These are phyloP conservation scores for Chaetomiaceae sp. DNA, from an alignment of 2,329 filamentous ascomycete genomes.

Conservation along the genomic window DNA sequence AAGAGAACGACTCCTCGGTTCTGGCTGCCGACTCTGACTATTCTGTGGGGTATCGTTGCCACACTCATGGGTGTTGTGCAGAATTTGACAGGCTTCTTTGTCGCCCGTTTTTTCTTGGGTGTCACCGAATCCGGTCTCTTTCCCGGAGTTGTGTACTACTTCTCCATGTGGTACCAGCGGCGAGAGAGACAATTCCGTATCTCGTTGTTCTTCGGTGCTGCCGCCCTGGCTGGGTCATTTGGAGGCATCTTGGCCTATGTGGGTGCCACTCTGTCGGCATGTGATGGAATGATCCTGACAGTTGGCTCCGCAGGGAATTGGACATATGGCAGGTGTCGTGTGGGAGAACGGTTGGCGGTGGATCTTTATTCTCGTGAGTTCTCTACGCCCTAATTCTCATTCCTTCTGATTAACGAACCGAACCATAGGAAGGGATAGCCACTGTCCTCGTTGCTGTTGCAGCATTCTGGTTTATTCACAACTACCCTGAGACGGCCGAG, in stretches of 20 bases:
- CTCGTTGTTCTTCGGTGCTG: slow-evolving; percentile 53
- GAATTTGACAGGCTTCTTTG: slow-evolving; percentile 48
- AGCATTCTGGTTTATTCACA: slow-evolving; percentile 59
- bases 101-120: slow-evolving; percentile 52
- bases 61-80: slow-evolving; percentile 49
- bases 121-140: slow-evolving; percentile 51
- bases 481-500: slow-evolving; percentile 57
- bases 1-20: slow-evolving; percentile 55
- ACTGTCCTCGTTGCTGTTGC: slow-evolving; percentile 48
- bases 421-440: slow-evolving; percentile 47
- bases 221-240: slow-evolving; percentile 52
- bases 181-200: slow-evolving; percentile 52
- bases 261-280: slow-evolving; percentile 16
- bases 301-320: slow-evolving; percentile 42
- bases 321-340: slow-evolving; percentile 48
- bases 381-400: not conserved
- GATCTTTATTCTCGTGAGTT: slow-evolving; percentile 56
- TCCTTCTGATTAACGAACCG: not conserved
- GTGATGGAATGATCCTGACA: not conserved
- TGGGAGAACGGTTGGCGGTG: slow-evolving; percentile 52
- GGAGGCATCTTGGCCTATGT: slow-evolving; percentile 54
- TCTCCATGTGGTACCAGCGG: slow-evolving; percentile 54
- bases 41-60: slow-evolving; percentile 52
- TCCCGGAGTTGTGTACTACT: slow-evolving; percentile 48
- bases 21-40: slow-evolving; percentile 55